These are phyloP conservation scores for Exophiala bonariae DNA, from an alignment of 2,329 filamentous ascomycete genomes.

Conservation along the genomic window DNA sequence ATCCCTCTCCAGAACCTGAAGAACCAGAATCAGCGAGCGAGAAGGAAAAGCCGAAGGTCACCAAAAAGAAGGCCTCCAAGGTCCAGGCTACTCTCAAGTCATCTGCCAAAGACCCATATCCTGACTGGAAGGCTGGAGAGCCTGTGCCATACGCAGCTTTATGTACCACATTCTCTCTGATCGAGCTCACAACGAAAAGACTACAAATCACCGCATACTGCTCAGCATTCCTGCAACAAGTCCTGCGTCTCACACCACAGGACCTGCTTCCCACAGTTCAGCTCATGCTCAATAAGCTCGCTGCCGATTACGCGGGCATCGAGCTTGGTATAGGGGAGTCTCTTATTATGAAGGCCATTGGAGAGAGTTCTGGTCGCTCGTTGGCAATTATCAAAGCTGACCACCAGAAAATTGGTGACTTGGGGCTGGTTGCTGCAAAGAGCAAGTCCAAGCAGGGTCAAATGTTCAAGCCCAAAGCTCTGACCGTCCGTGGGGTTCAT, in stretches of 20 bases:
- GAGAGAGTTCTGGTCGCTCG: conserved; percentile 87
- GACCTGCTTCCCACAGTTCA: conserved; percentile 87
- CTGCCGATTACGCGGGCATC: conserved; percentile 93
- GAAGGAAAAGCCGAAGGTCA: conserved; percentile 68
- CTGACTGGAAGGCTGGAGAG: conserved; percentile 86
- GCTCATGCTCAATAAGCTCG: conserved; percentile 97
- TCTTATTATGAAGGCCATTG: conserved; percentile 97
- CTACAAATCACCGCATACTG: conserved; percentile 86
- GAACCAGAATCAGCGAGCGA: conserved; percentile 45
- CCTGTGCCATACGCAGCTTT: conserved; percentile 93
- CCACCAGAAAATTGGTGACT: conserved; percentile 93
- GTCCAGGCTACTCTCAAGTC: conserved; percentile 74
- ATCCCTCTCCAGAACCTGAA: conserved; percentile 33
- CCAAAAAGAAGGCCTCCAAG: conserved; percentile 75
- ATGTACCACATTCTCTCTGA: conserved; percentile 89
- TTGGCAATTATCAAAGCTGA: conserved; percentile 89
- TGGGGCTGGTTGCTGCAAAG: conserved; percentile 92
- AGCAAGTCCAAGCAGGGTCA: conserved; percentile 93
- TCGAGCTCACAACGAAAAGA: conserved; percentile 92
- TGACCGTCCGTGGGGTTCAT: conserved; percentile 84
- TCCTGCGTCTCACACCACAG: conserved; percentile 83
- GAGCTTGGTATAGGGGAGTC: conserved; percentile 98
- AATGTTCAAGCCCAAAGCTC: conserved; percentile 94
- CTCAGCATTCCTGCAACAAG: conserved; percentile 86
- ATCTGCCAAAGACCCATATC: conserved; percentile 76